Evolutionary conservation across 306 rosid species (phyloP), one percentile per base, ranked within the genome.

Genomic region (Fagus crenata): DNA sequence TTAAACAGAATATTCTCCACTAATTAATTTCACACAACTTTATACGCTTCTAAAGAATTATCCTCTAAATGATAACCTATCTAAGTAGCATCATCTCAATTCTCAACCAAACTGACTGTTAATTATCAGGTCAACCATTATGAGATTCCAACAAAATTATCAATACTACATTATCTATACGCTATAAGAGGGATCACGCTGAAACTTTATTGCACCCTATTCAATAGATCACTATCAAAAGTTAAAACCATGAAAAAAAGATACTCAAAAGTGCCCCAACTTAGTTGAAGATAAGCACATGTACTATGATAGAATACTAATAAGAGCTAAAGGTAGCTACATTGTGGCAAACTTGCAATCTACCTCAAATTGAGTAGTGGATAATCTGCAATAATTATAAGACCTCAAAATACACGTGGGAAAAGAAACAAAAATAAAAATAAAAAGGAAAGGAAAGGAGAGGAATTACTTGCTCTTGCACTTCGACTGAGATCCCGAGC

Each of bases 401-500:
- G 36, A 2, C 70, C 11, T 18, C n/a, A 61, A 32, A 61, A 33
- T 32, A 61, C 8, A 70, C 1, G 3, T 7, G 9, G 12, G 2
- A 17, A 22, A 65, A 37, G 33, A 11, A 3, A 7, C 7, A 22
- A 70, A 76, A 39, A 22, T 22, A 22, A 5, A 54, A 53, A 70
- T 67, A 35, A 7, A 12, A n/a, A 43, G 1, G 39, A 17, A 28
- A 3, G 12, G 65, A 14, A 3, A 65, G 46, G 5, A 35, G 22
- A 65, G 32, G 49, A 65, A 7, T 37, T 78, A 90, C 97, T 87
- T 92, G 93, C 80, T 94, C 97, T 77, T 81, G 75, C 56, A 90
- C 84, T 88, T 94, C 98, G 76, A 85, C 88, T 0, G 96, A 89
- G 76, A 92, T 81, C 72, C 91, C 96, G 77, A 94, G 79, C 80